A percentile compares a stretch with the other conserved stretches of the same genome.
Evolutionary conservation across 2,329 filamentous ascomycete species (phyloP).

Genomic region (Fusarium coffeatum): DNA sequence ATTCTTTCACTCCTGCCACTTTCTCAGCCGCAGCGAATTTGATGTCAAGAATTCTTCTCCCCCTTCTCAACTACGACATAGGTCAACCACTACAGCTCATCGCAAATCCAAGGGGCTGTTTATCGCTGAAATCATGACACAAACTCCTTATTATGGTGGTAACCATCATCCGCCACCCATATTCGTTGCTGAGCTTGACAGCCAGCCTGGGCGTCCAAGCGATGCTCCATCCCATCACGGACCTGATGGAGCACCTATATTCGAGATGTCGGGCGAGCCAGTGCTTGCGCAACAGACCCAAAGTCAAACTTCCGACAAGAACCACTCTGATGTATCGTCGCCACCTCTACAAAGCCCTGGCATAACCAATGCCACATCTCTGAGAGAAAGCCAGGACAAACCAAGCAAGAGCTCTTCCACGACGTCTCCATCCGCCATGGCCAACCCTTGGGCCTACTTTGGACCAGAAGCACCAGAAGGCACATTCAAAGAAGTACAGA

Average conservation of each 20-base stretch:
- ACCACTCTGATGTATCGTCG: conserved; percentile 46
- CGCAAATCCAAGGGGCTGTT: background rate
- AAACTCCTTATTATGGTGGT: conserved; percentile 22
- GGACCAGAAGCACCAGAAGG: conserved; percentile 38
- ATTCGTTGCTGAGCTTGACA: conserved; percentile 50
- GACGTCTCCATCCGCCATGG: conserved; percentile 24
- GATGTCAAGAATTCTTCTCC: background rate
- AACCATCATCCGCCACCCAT: conserved; percentile 41
- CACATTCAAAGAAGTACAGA: conserved; percentile 1
- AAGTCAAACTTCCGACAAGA: background rate
- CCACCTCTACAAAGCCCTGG: conserved; percentile 45
- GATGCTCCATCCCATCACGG: conserved; percentile 27
- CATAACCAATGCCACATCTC: background rate
- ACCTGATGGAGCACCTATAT: conserved; percentile 43
- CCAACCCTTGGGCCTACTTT: conserved; percentile 52
- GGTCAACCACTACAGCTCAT: background rate
- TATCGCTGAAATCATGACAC: conserved; percentile 28
- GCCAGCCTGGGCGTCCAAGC: conserved; percentile 31
- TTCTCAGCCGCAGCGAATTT: background rate
- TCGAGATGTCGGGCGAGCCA: conserved; percentile 51
- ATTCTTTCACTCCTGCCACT: background rate
- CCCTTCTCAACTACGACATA: background rate
- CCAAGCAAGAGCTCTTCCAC: conserved; percentile 9
- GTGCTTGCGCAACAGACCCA: conserved; percentile 5
- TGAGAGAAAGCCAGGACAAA: conserved; percentile 13